Percentiles rank a stretch among this genome's conserved stretches.
These are phyloP conservation scores for Phragmites australis DNA, from an alignment of 176 grass and related monocot species.

Conservation along the genomic window DNA sequence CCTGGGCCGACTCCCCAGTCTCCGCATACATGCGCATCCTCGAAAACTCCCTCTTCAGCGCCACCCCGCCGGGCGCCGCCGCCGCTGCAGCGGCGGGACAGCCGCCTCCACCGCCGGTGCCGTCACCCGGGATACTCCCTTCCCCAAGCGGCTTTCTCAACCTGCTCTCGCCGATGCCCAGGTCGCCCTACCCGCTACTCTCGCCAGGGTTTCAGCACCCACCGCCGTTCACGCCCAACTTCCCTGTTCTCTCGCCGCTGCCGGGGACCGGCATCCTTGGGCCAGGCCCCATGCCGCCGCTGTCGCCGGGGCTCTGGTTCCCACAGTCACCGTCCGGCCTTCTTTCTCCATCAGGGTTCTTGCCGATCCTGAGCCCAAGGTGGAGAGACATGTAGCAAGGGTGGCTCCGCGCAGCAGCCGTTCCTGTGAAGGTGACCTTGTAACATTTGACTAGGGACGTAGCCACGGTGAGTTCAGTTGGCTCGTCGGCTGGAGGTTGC, in stretches of 20 bases:
- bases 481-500: background rate
- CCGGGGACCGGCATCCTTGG: slow-evolving; percentile 67
- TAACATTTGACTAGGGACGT: slow-evolving; percentile 59
- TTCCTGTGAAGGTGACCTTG: slow-evolving; percentile 1
- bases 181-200: slow-evolving; percentile 70
- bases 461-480: slow-evolving; percentile 30
- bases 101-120: slow-evolving; percentile 45
- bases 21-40: slow-evolving; percentile 86
- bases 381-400: slow-evolving; percentile 73
- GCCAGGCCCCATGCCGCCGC: slow-evolving; percentile 53
- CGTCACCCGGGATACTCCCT: slow-evolving; percentile 60
- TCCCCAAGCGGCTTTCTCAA: slow-evolving; percentile 67
- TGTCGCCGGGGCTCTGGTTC: slow-evolving; percentile 63
- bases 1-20: slow-evolving; percentile 70
- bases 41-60: slow-evolving; percentile 73
- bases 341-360: slow-evolving; percentile 69
- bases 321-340: slow-evolving; percentile 70
- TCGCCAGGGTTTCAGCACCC: slow-evolving; percentile 70
- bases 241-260: slow-evolving; percentile 59
- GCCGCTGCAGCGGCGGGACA: slow-evolving; percentile 8
- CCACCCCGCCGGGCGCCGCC: slow-evolving; percentile 41
- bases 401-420: background rate
- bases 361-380: slow-evolving; percentile 63
- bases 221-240: slow-evolving; percentile 59
- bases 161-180: slow-evolving; percentile 67